These are phyloP conservation scores for Mortierella sp. DNA, from an alignment of 371 early-diverging fungal genomes.

Conservation along the genomic window DNA sequence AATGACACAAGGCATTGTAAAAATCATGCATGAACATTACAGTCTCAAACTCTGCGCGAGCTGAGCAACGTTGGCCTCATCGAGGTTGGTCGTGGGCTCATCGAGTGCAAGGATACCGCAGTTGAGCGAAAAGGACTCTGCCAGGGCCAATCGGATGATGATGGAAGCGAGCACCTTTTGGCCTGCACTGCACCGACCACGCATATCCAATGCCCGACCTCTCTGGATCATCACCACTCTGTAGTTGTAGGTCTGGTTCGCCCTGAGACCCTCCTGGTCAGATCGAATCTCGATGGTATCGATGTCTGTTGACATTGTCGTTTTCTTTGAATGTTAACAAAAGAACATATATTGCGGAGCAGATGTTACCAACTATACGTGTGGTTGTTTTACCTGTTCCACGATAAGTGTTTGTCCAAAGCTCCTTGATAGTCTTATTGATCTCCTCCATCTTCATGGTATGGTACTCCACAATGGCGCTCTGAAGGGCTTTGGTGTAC, in stretches of 20 bases:
- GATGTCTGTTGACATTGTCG: conserved; percentile 73
- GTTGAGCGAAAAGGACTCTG: conserved; percentile 94
- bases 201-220: conserved; percentile 95
- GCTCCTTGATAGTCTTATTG: conserved; percentile 95
- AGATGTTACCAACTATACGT: too few species aligned
- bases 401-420: conserved; percentile 98
- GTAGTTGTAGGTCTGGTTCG: conserved; percentile 89
- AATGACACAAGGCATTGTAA: not conserved
- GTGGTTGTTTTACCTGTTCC: conserved; percentile 89
- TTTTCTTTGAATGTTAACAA: not conserved
- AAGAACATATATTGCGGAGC: not conserved
- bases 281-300: conserved; percentile 96
- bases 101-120: conserved; percentile 99
- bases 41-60: conserved; percentile 88
- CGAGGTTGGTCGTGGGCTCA: conserved; percentile 99
- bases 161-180: conserved; percentile 98
- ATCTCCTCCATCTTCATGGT: conserved; percentile 97
- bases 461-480: conserved; percentile 97
- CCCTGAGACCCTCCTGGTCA: conserved; percentile 78
- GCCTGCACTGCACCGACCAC: conserved; percentile 99
- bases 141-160: conserved; percentile 97
- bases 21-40: conserved; percentile 60
- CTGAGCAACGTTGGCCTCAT: conserved; percentile 93
- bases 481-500: conserved; percentile 83
- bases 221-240: conserved; percentile 99